Base-by-base conservation (phyloP, 2,329 filamentous ascomycete species). In the Phialocephala subalpina region DNA sequence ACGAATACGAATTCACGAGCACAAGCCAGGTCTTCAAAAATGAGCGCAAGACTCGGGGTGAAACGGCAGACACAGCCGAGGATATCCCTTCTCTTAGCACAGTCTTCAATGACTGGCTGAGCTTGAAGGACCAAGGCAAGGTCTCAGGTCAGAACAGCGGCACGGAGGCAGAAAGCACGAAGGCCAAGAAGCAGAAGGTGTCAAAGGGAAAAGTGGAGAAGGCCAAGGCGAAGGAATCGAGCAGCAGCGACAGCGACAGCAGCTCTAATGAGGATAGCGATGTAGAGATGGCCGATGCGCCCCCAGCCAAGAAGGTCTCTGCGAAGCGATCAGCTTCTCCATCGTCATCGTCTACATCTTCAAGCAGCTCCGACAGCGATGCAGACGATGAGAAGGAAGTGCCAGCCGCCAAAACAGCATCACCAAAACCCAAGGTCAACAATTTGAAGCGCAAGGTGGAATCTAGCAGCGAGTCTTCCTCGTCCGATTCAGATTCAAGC, bases 21-120 rank as follows among this genome's bases (percentile, higher is more conserved):
- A 86, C 91, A 55, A 86, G 85, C 73, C 80, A 83, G 66, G 85
- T 87, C 5, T 90, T 93, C 74, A 82, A 83, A 72, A 87, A 89
- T 75, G 88, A 93, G 75, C 82, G 84, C 79, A 75, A 82, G 80
- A 78, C 67, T n/a, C 70, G 74, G 65, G 73, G 71, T 47, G 67
- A 69, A 18, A 67, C 63, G 70, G 58, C 63, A 25, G 84, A 84
- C 69, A 83, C 82, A 59, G 85, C 82, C 82, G 76, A 80, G 53
- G 73, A 75, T 22, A 76, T 71, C 70, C 75, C 63, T 68, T 82
- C 73, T 55, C 71, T 80, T 16, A 72, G 70, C 55, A 73, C 73
- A 36, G 75, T 80, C 38, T 78, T 74, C 70, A 73, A 80, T 57
- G 79, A 82, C 57, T 77, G 82, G 71, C 78, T 78, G 67, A 74